Conservation (phyloP, 2,329 filamentous ascomycete genomes). For the Helminthosporium solani region DNA sequence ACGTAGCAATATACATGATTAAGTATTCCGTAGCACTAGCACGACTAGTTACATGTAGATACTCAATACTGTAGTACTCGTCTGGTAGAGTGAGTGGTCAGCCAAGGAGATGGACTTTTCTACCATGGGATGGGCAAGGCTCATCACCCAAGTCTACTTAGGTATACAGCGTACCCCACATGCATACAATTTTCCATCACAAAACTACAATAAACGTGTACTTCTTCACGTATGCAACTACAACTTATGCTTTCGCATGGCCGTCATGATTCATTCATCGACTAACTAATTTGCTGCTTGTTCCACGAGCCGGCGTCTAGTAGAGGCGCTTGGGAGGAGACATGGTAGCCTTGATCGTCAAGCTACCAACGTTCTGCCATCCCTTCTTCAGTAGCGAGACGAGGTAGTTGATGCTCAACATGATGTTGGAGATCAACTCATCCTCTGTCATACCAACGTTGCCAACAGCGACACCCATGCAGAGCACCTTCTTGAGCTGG, state of each 20-base stretch:
- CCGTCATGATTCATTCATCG: constrained; percentile 35
- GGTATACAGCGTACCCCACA: too few species aligned
- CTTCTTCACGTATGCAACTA: too few species aligned
- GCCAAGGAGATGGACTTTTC: too few species aligned
- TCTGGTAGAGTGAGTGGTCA: too few species aligned
- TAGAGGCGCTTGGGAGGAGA: constrained; percentile 97
- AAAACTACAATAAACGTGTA: too few species aligned
- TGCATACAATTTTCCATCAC: too few species aligned
- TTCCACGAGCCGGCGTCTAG: constrained; percentile 56
- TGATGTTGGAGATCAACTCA: constrained; percentile 96
- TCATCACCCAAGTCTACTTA: too few species aligned
- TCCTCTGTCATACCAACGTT: constrained; percentile 98
- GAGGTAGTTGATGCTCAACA: constrained; percentile 99
- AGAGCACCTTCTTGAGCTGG: constrained; percentile 99
- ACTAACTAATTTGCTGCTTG: constrained; percentile 36
- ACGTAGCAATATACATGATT: too few species aligned
- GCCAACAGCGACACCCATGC: constrained; percentile 98
- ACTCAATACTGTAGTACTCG: too few species aligned
- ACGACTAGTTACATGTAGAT: too few species aligned
- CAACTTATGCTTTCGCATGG: constrained; percentile 16
- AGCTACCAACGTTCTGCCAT: constrained; percentile 99
- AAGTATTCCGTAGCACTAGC: too few species aligned
- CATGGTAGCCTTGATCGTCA: constrained; percentile 99
- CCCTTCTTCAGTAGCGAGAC: constrained; percentile 99
- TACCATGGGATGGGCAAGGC: too few species aligned